Percentiles rank a stretch among this genome's conserved stretches.
These are phyloP conservation scores for Sporothrix euskadiensis DNA, from an alignment of 2,329 filamentous ascomycete species.

Conservation along the genomic window DNA sequence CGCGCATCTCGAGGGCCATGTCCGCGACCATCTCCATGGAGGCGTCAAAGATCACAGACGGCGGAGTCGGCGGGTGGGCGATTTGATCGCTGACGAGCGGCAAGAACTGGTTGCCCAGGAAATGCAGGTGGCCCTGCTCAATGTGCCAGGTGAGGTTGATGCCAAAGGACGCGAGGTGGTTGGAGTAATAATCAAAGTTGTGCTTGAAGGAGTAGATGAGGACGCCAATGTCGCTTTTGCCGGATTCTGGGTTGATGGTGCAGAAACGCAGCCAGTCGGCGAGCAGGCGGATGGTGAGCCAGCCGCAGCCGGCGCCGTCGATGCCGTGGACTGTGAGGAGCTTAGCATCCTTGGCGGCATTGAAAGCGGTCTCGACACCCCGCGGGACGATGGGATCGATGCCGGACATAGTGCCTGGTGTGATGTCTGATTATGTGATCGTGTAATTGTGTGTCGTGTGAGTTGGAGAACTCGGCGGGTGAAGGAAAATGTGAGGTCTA, in stretches of 20 bases:
- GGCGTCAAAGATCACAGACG: constrained; percentile 21
- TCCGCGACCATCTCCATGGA: constrained; percentile 29
- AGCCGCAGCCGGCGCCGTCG: constrained; percentile 24
- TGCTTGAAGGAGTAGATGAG: constrained; percentile 30
- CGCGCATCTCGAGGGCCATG: constrained; percentile 22
- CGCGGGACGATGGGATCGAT: constrained; percentile 2
- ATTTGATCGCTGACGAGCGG: constrained; percentile 19
- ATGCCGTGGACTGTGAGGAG: constrained; percentile 24
- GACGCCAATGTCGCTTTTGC: constrained; percentile 27
- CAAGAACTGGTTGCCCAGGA: constrained; percentile 28
- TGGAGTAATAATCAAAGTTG: constrained; percentile 29
- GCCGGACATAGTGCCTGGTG: not conserved
- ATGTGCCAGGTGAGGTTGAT: constrained; percentile 28
- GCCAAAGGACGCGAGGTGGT: constrained; percentile 27
- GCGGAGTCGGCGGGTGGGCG: not conserved
- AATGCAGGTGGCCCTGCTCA: constrained; percentile 29
- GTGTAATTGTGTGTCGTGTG: not conserved
- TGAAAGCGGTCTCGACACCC: constrained; percentile 15
- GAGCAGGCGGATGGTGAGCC: constrained; percentile 29
- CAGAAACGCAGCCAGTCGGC: constrained; percentile 30
- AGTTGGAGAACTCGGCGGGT: not conserved
- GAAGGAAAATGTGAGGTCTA: not conserved
- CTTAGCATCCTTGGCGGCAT: constrained; percentile 20
- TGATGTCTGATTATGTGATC: not conserved
- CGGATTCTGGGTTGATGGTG: not conserved